Evolutionary conservation across 805 yeast species (phyloP).

Genomic region (Candida andamanensis): DNA sequence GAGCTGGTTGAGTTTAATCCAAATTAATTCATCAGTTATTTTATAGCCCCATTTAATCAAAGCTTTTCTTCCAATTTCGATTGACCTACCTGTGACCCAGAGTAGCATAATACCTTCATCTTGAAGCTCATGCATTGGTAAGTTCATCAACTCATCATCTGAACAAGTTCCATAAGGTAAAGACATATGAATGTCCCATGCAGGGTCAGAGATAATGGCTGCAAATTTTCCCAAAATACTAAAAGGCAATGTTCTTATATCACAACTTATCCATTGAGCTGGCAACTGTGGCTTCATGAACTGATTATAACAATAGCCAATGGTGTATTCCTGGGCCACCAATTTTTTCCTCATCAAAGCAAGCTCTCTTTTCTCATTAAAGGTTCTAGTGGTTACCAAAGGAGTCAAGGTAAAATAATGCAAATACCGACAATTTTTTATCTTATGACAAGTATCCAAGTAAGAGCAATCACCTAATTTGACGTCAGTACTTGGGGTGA

Average conservation of each 20-base stretch:
- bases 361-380: background rate
- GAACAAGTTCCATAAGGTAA: conserved; percentile 72
- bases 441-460: conserved; percentile 87
- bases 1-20: conserved; percentile 89
- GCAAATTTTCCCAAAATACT: conserved; percentile 70
- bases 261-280: conserved; percentile 86
- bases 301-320: conserved; percentile 43
- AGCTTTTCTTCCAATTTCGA: conserved; percentile 80
- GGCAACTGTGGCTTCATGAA: conserved; percentile 37
- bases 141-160: conserved; percentile 63
- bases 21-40: conserved; percentile 73
- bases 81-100: conserved; percentile 95
- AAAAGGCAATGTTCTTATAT: conserved; percentile 70
- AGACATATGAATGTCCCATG: conserved; percentile 95
- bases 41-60: conserved; percentile 77
- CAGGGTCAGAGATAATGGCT: conserved; percentile 86
- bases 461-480: conserved; percentile 88
- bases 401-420: conserved; percentile 64
- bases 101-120: conserved; percentile 77
- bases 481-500: conserved; percentile 54
- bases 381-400: too few species aligned
- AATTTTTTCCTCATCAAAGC: conserved; percentile 3
- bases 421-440: conserved; percentile 71
- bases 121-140: conserved; percentile 67
- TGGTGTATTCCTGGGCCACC: conserved; percentile 35